Evolutionary conservation across 257 asterid species (phyloP).

Genomic region (Ophiorrhiza pumila): DNA sequence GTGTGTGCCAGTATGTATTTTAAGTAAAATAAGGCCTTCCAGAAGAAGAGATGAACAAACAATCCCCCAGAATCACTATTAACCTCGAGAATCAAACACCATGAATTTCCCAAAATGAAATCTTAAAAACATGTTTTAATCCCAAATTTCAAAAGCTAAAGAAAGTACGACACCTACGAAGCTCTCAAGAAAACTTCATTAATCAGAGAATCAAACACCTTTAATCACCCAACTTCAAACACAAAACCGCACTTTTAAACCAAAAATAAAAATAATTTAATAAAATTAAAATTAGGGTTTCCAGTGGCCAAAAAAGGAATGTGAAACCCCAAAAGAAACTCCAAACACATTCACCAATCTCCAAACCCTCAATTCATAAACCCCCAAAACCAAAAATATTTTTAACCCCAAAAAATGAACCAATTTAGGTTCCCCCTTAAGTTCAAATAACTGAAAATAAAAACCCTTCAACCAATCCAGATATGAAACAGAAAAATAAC

Average conservation of each 20-base stretch:
- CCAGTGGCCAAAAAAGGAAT: neutral
- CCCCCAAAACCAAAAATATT: neutral
- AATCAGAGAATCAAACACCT: neutral
- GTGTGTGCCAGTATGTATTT: no score
- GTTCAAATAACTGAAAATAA: neutral
- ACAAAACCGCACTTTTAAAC: neutral
- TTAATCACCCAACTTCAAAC: neutral
- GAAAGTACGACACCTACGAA: neutral
- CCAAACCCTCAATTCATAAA: neutral
- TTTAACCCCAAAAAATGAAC: neutral
- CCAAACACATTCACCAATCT: neutral
- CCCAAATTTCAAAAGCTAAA: neutral
- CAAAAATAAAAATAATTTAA: neutral
- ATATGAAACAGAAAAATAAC: neutral
- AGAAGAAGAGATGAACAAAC: neutral
- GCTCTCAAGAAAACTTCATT: neutral
- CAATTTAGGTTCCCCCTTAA: neutral
- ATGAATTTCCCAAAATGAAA: neutral
- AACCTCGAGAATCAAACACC: neutral
- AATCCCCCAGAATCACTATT: neutral
- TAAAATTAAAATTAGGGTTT: conserved; percentile 12
- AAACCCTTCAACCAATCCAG: neutral
- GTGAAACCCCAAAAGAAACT: neutral
- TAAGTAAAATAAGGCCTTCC: neutral
- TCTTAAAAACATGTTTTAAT: neutral